These are phyloP conservation scores for Wickerhamomyces ciferrii DNA, from an alignment of 805 yeast genomes.

Conservation along the genomic window DNA sequence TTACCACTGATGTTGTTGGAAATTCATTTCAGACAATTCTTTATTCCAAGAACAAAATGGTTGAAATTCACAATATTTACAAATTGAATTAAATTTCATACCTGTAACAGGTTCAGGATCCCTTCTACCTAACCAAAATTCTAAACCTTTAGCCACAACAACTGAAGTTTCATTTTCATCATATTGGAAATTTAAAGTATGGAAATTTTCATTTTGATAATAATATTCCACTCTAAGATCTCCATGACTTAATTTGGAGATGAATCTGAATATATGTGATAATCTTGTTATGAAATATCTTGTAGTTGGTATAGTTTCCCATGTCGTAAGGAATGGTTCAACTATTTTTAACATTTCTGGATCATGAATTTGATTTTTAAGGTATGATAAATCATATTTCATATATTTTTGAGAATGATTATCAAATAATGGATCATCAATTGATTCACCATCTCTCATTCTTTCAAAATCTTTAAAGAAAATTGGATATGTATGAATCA, in stretches of 20 bases:
- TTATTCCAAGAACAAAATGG: slow-evolving; percentile 35
- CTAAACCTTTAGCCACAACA: slow-evolving; percentile 29
- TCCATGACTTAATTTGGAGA: slow-evolving; percentile 31
- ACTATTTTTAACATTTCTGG: not conserved
- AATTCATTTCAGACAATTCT: not conserved
- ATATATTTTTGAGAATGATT: not conserved
- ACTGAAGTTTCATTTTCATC: slow-evolving; percentile 24
- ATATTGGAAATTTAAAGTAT: slow-evolving; percentile 33
- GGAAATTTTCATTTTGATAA: slow-evolving; percentile 36
- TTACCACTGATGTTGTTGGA: not conserved
- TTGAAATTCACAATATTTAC: slow-evolving; percentile 52
- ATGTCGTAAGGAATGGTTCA: slow-evolving; percentile 28
- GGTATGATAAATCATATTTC: slow-evolving; percentile 13
- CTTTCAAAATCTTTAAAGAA: slow-evolving; percentile 37
- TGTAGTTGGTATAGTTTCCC: slow-evolving; percentile 54
- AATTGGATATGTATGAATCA: slow-evolving; percentile 32
- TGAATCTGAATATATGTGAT: slow-evolving; percentile 37
- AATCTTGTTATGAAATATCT: slow-evolving; percentile 51
- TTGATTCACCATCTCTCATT: slow-evolving; percentile 38
- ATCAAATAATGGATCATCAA: slow-evolving; percentile 40
- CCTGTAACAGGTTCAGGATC: slow-evolving; percentile 38
- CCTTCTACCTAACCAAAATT: slow-evolving; percentile 57
- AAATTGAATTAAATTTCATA: slow-evolving; percentile 32
- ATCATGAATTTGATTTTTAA: slow-evolving; percentile 14
- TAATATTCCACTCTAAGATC: slow-evolving; percentile 48